Evolutionary conservation across 106 monocot species (phyloP), one percentile per base, ranked within the genome.

Genomic region (Posidonia australis): DNA sequence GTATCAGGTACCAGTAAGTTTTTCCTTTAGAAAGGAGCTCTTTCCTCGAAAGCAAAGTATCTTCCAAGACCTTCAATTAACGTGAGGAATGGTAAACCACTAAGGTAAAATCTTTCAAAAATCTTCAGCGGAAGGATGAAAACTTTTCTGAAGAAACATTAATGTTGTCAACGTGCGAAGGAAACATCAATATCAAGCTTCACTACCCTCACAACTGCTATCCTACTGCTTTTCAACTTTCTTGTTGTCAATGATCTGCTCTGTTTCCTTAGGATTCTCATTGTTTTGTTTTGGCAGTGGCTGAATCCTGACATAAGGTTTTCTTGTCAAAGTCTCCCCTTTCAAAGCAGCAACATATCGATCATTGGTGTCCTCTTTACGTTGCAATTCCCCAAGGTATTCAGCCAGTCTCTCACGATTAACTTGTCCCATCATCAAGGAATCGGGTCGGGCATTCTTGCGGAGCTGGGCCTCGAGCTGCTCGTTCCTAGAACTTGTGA

Each of bases 351-450:
- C 94, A 2, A 87, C 87, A 71, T 96, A 96, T 57, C 90, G 63
- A 47, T 96, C 94, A 61, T 96, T 90, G 0, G 86, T 96, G 49
- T 96, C 80, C 66, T 96, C 89, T 66, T 96, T 96, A 52, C 90
- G 80, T 58, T 96, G 87, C 59, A 96, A 54, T 73, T 96, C 94
- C 10, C 90, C 94, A 43, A 96, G 90, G 72, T 68, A 90, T 62
- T 96, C 94, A 31, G 84, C 84, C 29, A 96, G 46, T 46, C 94
- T 87, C 54, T 90, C 94, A 21, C 80, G 80, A 63, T 96, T 96
- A 16, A 84, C 83, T 76, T 90, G 86, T 30, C 84, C 94, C 94
- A 96, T 96, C 94, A 90, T 87, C 94, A 69, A 36, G 54, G 96
- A 67, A 11, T 98, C 90, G 27, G 96, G 90, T 44, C 96, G 79